These are phyloP conservation scores for Paraphaeosphaeria sporulosa DNA, from an alignment of 2,329 filamentous ascomycete genomes.

Conservation along the genomic window DNA sequence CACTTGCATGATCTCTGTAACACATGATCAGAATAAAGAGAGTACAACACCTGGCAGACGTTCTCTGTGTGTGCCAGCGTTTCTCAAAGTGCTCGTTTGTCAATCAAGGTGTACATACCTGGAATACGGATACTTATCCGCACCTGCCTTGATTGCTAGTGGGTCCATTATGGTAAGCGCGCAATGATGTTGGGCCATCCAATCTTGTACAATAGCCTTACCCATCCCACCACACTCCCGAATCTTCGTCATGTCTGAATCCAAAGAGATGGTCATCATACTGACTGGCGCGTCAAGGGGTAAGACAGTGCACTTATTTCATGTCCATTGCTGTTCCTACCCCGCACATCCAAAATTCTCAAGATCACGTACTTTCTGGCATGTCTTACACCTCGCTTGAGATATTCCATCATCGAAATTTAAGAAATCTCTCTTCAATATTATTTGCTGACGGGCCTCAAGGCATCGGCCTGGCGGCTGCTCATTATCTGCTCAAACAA, in stretches of 20 bases:
- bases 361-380: neutral
- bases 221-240: neutral
- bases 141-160: neutral
- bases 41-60: neutral
- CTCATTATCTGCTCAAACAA: slow-evolving; percentile 64
- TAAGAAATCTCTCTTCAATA: neutral
- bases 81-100: neutral
- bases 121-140: neutral
- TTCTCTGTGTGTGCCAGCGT: neutral
- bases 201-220: neutral
- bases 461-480: slow-evolving; percentile 69
- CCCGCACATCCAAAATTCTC: neutral
- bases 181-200: slow-evolving; percentile 1
- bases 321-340: neutral
- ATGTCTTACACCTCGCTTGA: neutral
- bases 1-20: neutral
- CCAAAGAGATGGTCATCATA: slow-evolving; percentile 55
- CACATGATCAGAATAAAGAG: neutral
- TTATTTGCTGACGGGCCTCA: neutral
- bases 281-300: slow-evolving; percentile 71
- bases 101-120: neutral
- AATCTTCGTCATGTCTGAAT: neutral
- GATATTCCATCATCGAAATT: too few relatives aligned
- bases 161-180: neutral
- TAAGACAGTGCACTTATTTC: slow-evolving; percentile 31